Percentiles rank a stretch among this genome's conserved stretches.
Conservation (phyloP, 495 filamentous ascomycete genomes). For the Darksidea phi region DNA sequence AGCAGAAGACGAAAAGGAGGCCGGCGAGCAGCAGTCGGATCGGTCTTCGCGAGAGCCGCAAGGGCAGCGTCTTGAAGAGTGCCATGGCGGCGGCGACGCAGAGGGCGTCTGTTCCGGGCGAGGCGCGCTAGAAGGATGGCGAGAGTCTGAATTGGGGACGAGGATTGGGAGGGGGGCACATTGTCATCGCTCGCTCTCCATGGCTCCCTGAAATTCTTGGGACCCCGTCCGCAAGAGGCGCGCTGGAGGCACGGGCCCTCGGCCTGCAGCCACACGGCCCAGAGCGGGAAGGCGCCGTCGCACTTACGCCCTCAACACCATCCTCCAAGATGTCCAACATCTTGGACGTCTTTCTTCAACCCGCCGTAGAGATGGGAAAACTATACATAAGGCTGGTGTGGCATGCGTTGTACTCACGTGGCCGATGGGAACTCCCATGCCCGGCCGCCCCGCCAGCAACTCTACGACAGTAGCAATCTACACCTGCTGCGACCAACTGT, state of each 20-base stretch:
- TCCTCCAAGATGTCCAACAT: too few species aligned
- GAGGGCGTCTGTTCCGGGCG: not conserved
- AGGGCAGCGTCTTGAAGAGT: conserved; percentile 9
- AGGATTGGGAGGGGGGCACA: not conserved
- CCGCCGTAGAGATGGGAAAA: too few species aligned
- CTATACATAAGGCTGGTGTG: too few species aligned
- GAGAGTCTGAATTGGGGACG: not conserved
- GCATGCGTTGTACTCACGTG: too few species aligned
- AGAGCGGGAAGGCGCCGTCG: too few species aligned
- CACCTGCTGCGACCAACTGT: too few species aligned
- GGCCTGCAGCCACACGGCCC: not conserved
- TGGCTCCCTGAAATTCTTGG: not conserved
- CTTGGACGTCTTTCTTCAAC: too few species aligned
- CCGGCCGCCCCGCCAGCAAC: too few species aligned
- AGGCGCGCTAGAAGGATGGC: not conserved
- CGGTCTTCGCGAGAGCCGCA: conserved; percentile 20
- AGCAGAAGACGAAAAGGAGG: conserved; percentile 23
- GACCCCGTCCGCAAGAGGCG: not conserved
- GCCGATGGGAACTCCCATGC: too few species aligned
- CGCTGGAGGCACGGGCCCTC: not conserved
- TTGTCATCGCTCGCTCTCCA: not conserved
- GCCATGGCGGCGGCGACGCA: conserved; percentile 1
- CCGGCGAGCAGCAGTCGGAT: conserved; percentile 15
- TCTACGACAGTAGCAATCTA: too few species aligned
- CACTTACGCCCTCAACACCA: too few species aligned